Base-by-base conservation (phyloP, 1,139 yeast genomes). In the Debaryomycetaceae sp. region DNA sequence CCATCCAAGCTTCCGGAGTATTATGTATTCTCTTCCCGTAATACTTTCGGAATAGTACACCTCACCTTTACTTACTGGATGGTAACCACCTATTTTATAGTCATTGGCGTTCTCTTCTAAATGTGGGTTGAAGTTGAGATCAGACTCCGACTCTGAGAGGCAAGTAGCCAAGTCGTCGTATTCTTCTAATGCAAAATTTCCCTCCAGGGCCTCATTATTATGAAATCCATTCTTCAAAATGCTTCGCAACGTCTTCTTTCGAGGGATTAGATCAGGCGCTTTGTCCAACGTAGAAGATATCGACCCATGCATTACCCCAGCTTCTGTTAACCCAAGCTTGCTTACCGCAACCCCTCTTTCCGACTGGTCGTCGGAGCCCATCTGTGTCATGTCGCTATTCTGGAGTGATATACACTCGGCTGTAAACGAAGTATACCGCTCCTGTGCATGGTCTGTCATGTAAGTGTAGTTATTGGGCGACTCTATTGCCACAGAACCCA, bases 1-100 rank as follows among this genome's bases (percentile, higher is more conserved):
- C 95, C 96, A 87, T 6, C 96, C 96, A 13, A 72, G 57, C 51
- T 71, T 71, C 20, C 74, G 56, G 14, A 70, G 60, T 24, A 70
- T 55, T 2, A 70, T 63, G 53, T 72, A 72, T 38, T 57, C 58
- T 7, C 53, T 45, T 33, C 56, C 50, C 2, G 60, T 53, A 5
- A 53, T 34, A 42, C 60, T 63, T 40, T 55, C 53, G 37, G 70
- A 64, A 45, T 63, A 63, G 52, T 70, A 72, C 35, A 56, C 56
- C 41, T 70, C 76, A 14, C 75, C 74, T 41, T 68, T 67, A 45
- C 53, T 59, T 42, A 73, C 73, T 1, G 75, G 70, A 49, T 72
- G 76, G 52, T 72, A 72, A 3, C 77, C 77, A 14, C 76, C 76
- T 6, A 63, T 60, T 38, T 59, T 66, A 49, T 71, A 71, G 45